Evolutionary conservation across 169 alveolate genomes (phyloP).

Genomic region (Babesia gibsoni): DNA sequence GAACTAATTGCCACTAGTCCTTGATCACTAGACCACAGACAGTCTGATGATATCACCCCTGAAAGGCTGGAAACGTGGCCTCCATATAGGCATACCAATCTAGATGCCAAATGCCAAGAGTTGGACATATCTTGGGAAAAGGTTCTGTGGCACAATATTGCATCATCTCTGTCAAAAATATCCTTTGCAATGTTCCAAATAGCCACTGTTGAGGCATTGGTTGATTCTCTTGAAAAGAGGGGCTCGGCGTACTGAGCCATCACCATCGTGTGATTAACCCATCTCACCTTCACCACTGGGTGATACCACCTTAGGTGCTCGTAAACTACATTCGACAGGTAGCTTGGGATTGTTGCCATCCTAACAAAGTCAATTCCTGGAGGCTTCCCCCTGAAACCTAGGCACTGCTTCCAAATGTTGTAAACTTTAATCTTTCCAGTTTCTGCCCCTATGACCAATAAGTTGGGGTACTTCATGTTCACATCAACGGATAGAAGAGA

Average conservation of each 20-base stretch:
- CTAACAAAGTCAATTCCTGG: slow-evolving; percentile 27
- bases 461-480: slow-evolving; percentile 53
- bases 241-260: slow-evolving; percentile 56
- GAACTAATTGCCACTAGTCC: slow-evolving; percentile 52
- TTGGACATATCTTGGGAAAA: slow-evolving; percentile 45
- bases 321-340: slow-evolving; percentile 55
- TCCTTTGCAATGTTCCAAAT: slow-evolving; percentile 65
- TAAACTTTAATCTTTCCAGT: slow-evolving; percentile 54
- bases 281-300: slow-evolving; percentile 55
- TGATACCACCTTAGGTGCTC: slow-evolving; percentile 59
- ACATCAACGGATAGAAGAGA: slow-evolving; percentile 55
- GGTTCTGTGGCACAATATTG: slow-evolving; percentile 42
- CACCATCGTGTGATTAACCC: slow-evolving; percentile 54
- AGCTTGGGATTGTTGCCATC: slow-evolving; percentile 45
- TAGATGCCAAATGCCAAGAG: slow-evolving; percentile 41
- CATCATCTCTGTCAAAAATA: slow-evolving; percentile 53
- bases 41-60: slow-evolving; percentile 56
- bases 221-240: slow-evolving; percentile 27
- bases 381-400: background rate
- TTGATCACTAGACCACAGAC: slow-evolving; percentile 38
- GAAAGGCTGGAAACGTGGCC: slow-evolving; percentile 49
- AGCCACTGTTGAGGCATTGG: slow-evolving; percentile 49
- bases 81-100: slow-evolving; percentile 51
- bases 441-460: slow-evolving; percentile 53
- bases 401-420: slow-evolving; percentile 45